Evolutionary conservation across 2,329 filamentous ascomycete genomes (phyloP), one percentile per base, ranked within the genome.

Genomic region (Fusarium pseudograminearum): DNA sequence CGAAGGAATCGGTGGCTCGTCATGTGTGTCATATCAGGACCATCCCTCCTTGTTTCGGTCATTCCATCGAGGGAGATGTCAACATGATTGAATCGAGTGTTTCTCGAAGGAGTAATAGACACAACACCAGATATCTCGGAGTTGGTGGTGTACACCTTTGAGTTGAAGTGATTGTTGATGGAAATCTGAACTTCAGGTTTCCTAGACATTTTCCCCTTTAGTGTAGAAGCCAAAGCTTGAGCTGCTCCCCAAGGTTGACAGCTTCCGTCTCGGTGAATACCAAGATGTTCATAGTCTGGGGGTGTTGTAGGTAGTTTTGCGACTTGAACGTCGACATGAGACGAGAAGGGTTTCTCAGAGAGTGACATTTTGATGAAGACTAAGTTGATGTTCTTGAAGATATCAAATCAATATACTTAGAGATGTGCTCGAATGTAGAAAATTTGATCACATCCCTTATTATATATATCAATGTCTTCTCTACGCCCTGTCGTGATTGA

Each of bases 121-220:
- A 73, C 59, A n/a, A 57, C 64, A 18, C 72, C 72, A 22, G 72
- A 72, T 45, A 74, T 54, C 18, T 70, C 69, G 3, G 70, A 72
- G 36, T 71, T 67, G 56, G 70, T 71, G 40, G 69, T 74, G 52
- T 74, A 74, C 15, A 70, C 57, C 28, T 74, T 74, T 18, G 72
- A 71, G 34, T 57, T 67, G 28, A 74, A 74, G 69, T 74, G 70
- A 22, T 64, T 50, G 4, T 72, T 67, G 59, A 74, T 56, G 16
- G 48, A 30, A 30, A 74, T 58, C 1, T 45, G 40, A 0, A 71
- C 65, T 26, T 71, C 69, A 14, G 61, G 14, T 12, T 55, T 71
- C 31, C 54, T 68, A 5, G 51, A 16, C 36, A 63, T 48, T 9
- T 58, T 70, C 2, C 42, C 41, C 12, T 67, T 69, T 14, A 70